These are phyloP conservation scores for Colletotrichum orchidophilum DNA, from an alignment of 2,329 filamentous ascomycete species.

Conservation along the genomic window DNA sequence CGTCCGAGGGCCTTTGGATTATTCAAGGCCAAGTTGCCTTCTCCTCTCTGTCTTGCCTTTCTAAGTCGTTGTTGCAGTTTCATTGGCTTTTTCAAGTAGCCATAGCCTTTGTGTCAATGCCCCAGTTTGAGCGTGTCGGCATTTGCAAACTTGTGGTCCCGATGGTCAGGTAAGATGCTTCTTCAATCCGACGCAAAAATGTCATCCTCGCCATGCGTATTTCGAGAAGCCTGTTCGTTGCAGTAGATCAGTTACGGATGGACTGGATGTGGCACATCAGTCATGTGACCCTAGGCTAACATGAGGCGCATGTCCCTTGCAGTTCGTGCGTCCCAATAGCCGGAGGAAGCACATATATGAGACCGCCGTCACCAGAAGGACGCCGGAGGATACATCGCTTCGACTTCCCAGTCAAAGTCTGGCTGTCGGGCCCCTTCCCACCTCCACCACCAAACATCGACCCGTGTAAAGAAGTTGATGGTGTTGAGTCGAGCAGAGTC, in stretches of 20 bases:
- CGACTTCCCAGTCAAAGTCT: conserved; percentile 25
- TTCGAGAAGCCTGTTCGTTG: neutral
- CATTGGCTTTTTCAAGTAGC: neutral
- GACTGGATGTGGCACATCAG: neutral
- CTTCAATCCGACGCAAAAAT: neutral
- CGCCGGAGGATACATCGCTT: neutral
- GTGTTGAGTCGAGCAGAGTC: conserved; percentile 19
- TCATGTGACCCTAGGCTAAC: conserved; percentile 3
- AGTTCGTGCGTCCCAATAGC: neutral
- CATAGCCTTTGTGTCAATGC: neutral
- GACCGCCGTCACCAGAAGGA: neutral
- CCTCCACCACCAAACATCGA: conserved; percentile 26
- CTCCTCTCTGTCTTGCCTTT: neutral
- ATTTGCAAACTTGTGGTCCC: neutral
- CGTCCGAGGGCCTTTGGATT: neutral
- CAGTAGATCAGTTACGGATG: neutral
- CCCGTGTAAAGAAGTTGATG: conserved; percentile 27
- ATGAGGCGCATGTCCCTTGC: neutral
- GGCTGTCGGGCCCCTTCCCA: conserved; percentile 29
- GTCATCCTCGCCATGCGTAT: neutral
- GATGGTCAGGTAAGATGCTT: neutral
- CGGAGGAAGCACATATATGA: neutral
- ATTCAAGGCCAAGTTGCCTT: neutral
- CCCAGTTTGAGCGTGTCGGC: neutral
- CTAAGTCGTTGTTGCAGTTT: neutral